Conservation (phyloP, 2,329 filamentous ascomycete species). For the Aspergillus intermedius region DNA sequence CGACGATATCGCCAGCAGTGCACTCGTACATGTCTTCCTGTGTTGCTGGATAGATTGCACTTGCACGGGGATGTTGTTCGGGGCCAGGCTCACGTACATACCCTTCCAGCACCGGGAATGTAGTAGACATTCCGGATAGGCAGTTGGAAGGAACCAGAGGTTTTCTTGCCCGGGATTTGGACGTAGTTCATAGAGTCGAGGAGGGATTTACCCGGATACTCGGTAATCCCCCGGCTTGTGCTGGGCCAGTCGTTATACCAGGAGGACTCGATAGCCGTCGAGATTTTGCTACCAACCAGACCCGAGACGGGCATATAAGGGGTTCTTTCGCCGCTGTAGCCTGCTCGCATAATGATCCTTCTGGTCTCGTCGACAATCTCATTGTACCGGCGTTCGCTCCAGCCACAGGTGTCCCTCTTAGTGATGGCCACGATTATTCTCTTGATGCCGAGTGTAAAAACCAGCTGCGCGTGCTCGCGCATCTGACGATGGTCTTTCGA, state of each 20-base stretch:
- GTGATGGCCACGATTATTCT: constrained; percentile 99
- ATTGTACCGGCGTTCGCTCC: constrained; percentile 84
- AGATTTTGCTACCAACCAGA: background rate
- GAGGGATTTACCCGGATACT: background rate
- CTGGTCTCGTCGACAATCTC: constrained; percentile 97
- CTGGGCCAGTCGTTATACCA: background rate
- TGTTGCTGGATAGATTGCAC: background rate
- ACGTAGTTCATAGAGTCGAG: background rate
- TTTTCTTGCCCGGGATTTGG: background rate
- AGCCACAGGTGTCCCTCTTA: constrained; percentile 99
- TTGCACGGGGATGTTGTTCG: background rate
- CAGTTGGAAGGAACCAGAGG: background rate
- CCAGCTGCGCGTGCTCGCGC: constrained; percentile 97
- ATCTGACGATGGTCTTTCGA: constrained; percentile 97
- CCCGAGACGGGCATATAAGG: background rate
- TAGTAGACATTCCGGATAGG: background rate
- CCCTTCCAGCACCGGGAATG: background rate
- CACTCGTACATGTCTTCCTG: background rate
- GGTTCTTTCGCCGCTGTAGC: background rate
- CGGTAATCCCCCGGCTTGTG: background rate
- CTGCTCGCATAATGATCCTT: background rate
- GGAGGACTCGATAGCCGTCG: background rate
- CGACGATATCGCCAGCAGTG: background rate
- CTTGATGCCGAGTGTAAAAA: constrained; percentile 97
- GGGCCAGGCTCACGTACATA: background rate